Base-by-base conservation (phyloP, 192 early-diverging fungal genomes). In the Backusella morwellensis region DNA sequence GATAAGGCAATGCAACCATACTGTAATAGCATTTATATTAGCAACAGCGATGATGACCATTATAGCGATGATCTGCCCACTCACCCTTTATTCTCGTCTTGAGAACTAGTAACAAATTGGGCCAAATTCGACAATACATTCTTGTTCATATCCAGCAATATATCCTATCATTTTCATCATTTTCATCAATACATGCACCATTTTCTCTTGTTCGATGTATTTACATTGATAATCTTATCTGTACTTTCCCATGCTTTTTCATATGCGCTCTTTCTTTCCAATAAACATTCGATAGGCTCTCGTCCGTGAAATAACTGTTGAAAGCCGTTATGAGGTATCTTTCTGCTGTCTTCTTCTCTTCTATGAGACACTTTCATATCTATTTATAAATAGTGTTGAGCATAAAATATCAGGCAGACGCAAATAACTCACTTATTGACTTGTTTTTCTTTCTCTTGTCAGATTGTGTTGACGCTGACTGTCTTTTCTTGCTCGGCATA, bases 141-240 rank as follows among this genome's bases (percentile, higher is more conserved):
- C 29, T 86, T 79, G 72, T 95, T 93, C 77, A 91, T 87, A 54
- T 87, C 80, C 66, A 82, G 67, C 54, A 92, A 76, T 23, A 92
- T 79, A 70, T 41, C 67, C 73, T 75, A 50, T 67, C 6, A 66
- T 1, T 15, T 4, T 54, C 38, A 40, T 12, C 38, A n/a, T n/a
- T n/a, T n/a, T n/a, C n/a, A 35, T 70, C 44, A 66, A 36, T 36
- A 29, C 0, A n/a, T 35, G 6, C 35, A 26, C 1, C 32, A 21
- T 9, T 69, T 15, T 41, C 12, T 50, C 47, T 35, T 29, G 1
- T 0, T 38, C 8, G 74, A 40, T 26, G 34, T 14, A 11, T 35
- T 75, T 85, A 88, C 87, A 73, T 86, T 85, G 35, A 89, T 79
- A 36, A 81, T 59, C 0, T 74, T 44, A 21, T 88, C 81, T 19